Evolutionary conservation across 108 stramenopile genomes (phyloP).

Genomic region (Schizochytrium sp.): DNA sequence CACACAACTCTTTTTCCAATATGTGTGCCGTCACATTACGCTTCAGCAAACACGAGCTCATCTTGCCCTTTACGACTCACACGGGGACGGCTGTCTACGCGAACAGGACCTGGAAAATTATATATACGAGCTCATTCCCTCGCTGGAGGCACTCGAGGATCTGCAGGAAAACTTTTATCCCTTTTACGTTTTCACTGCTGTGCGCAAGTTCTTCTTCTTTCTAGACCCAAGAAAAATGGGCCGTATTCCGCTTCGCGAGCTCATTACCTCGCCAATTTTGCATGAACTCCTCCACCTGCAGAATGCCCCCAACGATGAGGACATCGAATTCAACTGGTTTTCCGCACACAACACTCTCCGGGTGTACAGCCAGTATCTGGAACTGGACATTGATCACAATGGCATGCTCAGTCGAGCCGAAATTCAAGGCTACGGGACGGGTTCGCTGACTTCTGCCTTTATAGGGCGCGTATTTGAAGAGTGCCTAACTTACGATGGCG

Average conservation of each 20-base stretch:
- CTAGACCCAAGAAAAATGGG: constrained; percentile 37
- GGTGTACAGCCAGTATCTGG: constrained; percentile 47
- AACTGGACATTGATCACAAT: constrained; percentile 44
- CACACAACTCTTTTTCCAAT: not conserved
- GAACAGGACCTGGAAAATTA: constrained; percentile 46
- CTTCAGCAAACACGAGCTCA: constrained; percentile 7
- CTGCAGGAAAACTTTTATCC: constrained; percentile 41
- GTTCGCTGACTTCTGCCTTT: constrained; percentile 30
- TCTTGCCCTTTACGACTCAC: constrained; percentile 23
- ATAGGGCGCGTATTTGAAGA: constrained; percentile 44
- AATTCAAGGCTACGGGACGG: constrained; percentile 19
- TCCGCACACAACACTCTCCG: constrained; percentile 32
- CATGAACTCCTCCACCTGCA: constrained; percentile 23
- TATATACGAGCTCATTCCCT: constrained; percentile 43
- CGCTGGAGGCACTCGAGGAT: constrained; percentile 22
- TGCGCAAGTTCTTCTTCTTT: constrained; percentile 52
- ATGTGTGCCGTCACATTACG: not conserved
- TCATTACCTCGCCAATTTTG: constrained; percentile 31
- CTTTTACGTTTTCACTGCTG: constrained; percentile 54
- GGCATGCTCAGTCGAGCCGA: constrained; percentile 46
- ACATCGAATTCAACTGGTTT: constrained; percentile 36
- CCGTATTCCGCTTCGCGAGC: constrained; percentile 23
- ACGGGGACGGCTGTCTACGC: constrained; percentile 22
- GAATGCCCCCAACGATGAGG: not conserved
- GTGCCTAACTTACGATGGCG: constrained; percentile 27